phyloP scores from a whole-genome alignment of 371 early-diverging fungal species.

The Mortierella sp. region DNA sequence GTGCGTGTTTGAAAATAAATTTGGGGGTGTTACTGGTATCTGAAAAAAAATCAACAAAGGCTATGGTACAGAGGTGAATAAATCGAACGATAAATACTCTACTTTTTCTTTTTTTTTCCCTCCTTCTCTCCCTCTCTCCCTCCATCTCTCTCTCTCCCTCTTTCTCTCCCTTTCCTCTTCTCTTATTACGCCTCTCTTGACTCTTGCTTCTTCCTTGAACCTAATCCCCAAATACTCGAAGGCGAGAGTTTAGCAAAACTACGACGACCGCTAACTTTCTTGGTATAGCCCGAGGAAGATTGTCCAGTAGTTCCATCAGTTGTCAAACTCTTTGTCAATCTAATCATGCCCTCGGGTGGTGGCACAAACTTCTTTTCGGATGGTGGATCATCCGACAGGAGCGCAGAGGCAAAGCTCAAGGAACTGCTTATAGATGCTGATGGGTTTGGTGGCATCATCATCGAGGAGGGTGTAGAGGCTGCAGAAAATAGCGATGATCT shows the following conservation, averaged over 20 bases:
- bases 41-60: no score
- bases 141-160: no score
- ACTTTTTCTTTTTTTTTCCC: no score
- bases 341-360: conserved; percentile 36
- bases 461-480: neutral
- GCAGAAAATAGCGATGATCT: neutral
- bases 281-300: neutral
- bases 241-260: conserved; percentile 29
- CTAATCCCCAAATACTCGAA: conserved; percentile 27
- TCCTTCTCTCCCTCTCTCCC: no score
- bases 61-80: no score
- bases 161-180: no score
- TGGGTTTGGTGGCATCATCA: conserved; percentile 14
- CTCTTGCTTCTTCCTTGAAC: conserved; percentile 3
- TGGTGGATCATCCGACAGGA: conserved; percentile 14
- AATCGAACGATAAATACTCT: no score
- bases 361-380: neutral
- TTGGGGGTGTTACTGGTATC: no score
- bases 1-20: no score
- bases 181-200: no score
- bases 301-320: conserved; percentile 28
- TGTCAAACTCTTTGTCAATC: conserved; percentile 45
- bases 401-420: conserved; percentile 23
- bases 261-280: conserved; percentile 13
- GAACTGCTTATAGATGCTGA: conserved; percentile 26